Percentiles rank a stretch among this genome's conserved stretches.
phyloP scores from a whole-genome alignment of 2,329 filamentous ascomycete species.

The Amphichorda felina region DNA sequence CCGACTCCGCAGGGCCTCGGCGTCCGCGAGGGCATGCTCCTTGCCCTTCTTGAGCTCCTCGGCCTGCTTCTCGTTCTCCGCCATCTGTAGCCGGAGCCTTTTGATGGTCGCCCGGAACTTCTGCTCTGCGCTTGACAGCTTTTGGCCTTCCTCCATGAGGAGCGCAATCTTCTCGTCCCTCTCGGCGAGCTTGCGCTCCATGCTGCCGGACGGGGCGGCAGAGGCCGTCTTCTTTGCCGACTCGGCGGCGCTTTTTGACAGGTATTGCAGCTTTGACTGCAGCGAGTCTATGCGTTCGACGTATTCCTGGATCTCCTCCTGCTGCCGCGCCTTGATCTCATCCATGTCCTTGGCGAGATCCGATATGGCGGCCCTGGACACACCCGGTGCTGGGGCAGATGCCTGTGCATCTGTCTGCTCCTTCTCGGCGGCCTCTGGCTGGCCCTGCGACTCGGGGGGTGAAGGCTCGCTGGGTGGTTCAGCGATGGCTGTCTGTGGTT shows the following conservation, averaged over 20 bases:
- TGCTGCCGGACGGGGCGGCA: constrained; percentile 49
- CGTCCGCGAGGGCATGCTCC: constrained; percentile 44
- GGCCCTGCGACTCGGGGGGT: background rate
- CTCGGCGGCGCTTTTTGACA: constrained; percentile 69
- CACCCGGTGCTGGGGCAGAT: background rate
- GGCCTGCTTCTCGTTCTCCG: constrained; percentile 53
- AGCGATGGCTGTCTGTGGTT: no score
- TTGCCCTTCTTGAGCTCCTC: constrained; percentile 46
- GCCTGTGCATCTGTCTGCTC: background rate
- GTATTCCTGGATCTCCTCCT: constrained; percentile 74
- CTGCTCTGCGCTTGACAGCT: constrained; percentile 74
- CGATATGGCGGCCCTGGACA: background rate
- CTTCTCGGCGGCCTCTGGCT: constrained; percentile 1
- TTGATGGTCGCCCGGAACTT: constrained; percentile 76
- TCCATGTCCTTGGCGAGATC: constrained; percentile 9
- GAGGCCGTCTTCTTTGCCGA: constrained; percentile 57
- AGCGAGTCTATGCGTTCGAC: constrained; percentile 86
- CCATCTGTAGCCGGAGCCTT: constrained; percentile 57
- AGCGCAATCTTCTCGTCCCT: constrained; percentile 85
- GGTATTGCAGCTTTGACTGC: constrained; percentile 80
- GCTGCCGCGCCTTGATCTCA: constrained; percentile 30
- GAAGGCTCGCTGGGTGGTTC: background rate
- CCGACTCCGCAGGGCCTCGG: constrained; percentile 32
- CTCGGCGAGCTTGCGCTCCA: constrained; percentile 72
- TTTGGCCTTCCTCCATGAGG: constrained; percentile 86